These are phyloP conservation scores for Trichophyton mentagrophytes DNA, from an alignment of 2,329 filamentous ascomycete genomes.

Conservation along the genomic window DNA sequence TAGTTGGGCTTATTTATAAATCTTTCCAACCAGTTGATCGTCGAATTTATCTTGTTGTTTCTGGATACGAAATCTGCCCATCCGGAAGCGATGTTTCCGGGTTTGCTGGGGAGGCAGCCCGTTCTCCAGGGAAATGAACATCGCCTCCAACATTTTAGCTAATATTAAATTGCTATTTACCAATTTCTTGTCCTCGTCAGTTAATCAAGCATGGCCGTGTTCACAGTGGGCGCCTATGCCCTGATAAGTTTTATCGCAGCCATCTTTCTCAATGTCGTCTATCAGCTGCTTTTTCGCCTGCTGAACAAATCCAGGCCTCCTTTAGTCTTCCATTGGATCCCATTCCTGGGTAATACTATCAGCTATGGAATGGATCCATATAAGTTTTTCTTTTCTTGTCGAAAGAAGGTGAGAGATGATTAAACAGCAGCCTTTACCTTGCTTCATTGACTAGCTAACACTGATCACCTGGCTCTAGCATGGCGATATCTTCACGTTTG, in stretches of 20 bases:
- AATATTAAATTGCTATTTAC: too few species aligned
- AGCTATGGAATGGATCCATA: constrained; percentile 49
- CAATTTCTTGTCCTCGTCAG: too few species aligned
- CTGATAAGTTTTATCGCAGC: neutral
- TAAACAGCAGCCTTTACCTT: too few species aligned
- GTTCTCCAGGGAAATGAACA: too few species aligned
- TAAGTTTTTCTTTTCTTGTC: constrained; percentile 62
- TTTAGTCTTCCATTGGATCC: constrained; percentile 68
- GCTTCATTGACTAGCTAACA: too few species aligned
- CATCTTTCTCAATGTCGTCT: constrained; percentile 54
- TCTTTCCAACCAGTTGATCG: too few species aligned
- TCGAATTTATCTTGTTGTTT: too few species aligned
- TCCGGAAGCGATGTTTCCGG: too few species aligned
- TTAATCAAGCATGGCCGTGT: neutral
- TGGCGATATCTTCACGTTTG: constrained; percentile 81
- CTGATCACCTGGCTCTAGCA: constrained; percentile 40
- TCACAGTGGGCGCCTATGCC: neutral
- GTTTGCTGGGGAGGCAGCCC: too few species aligned
- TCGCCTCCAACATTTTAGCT: too few species aligned
- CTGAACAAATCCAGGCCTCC: constrained; percentile 38
- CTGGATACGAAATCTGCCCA: too few species aligned
- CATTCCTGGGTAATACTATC: constrained; percentile 37
- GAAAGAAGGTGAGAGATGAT: constrained; percentile 49
- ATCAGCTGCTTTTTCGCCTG: constrained; percentile 62
- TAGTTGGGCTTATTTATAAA: too few species aligned